These are phyloP conservation scores for Penicillium frequentans DNA, from an alignment of 2,329 filamentous ascomycete genomes.

Conservation along the genomic window DNA sequence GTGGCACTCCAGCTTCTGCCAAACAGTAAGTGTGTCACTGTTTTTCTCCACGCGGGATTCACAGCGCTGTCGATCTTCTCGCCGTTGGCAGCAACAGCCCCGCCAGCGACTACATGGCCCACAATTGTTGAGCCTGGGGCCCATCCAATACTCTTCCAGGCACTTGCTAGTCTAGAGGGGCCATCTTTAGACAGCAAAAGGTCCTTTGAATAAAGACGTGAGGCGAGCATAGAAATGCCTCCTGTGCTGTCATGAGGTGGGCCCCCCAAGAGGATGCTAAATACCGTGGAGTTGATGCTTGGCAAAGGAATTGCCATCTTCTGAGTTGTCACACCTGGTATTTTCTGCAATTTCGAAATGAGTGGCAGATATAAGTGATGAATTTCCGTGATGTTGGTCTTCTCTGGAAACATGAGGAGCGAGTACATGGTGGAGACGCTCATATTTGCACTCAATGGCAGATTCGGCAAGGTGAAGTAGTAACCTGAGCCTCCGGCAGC, in stretches of 20 bases:
- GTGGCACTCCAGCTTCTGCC: constrained; percentile 23
- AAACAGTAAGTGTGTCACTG: constrained; percentile 39
- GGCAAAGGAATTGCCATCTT: constrained; percentile 22
- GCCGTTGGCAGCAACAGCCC: constrained; percentile 36
- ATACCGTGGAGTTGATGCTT: constrained; percentile 17
- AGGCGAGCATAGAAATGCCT: constrained; percentile 24
- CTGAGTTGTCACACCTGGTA: constrained; percentile 13
- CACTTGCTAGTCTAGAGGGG: constrained; percentile 7
- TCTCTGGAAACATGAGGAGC: constrained; percentile 24
- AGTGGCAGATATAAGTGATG: constrained; percentile 20
- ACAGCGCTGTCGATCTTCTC: constrained; percentile 42
- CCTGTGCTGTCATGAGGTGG: constrained; percentile 23
- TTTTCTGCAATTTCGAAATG: constrained; percentile 13
- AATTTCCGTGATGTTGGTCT: constrained; percentile 21
- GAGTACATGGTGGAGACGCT: constrained; percentile 14
- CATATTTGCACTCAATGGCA: constrained; percentile 29
- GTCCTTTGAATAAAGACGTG: constrained; percentile 34
- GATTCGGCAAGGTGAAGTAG: constrained; percentile 38
- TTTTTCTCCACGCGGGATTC: constrained; percentile 46
- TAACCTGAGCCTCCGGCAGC: constrained; percentile 45
- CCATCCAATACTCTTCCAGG: constrained; percentile 18
- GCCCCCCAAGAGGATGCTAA: constrained; percentile 19
- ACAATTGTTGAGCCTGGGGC: constrained; percentile 21
- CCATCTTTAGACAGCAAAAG: constrained; percentile 26
- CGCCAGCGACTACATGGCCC: constrained; percentile 36